These are phyloP conservation scores for Prototheca cutis DNA, from an alignment of 163 green algal genomes.

Conservation along the genomic window DNA sequence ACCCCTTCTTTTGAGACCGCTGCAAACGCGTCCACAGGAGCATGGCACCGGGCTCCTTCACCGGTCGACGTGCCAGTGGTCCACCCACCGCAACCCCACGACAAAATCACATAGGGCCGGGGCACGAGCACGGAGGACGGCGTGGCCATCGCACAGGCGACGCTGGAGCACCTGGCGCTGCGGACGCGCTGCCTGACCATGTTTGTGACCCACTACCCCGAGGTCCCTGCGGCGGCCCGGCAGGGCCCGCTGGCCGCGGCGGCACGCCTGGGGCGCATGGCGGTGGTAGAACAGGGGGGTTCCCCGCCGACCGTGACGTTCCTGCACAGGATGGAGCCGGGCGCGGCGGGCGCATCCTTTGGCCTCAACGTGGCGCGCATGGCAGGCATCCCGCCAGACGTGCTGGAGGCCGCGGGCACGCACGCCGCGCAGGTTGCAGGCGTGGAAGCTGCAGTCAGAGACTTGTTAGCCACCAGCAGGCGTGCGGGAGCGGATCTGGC, in stretches of 20 bases:
- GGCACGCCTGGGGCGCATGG: conserved; percentile 1
- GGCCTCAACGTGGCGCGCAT: conserved; percentile 81
- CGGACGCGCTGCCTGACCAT: conserved; percentile 35
- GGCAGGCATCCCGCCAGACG: conserved; percentile 32
- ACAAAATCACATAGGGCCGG: too few species aligned
- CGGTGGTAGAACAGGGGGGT: not conserved
- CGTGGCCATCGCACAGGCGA: conserved; percentile 65
- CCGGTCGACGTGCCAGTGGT: too few species aligned
- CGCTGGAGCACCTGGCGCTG: conserved; percentile 54
- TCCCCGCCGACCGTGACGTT: conserved; percentile 59
- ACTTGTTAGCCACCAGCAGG: not conserved
- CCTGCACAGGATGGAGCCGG: conserved; percentile 69
- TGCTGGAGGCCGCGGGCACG: conserved; percentile 26
- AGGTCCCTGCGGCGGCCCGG: conserved; percentile 9
- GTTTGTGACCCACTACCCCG: conserved; percentile 39
- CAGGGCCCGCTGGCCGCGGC: not conserved
- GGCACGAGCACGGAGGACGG: conserved; percentile 86
- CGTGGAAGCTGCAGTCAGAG: not conserved
- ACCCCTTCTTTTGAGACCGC: too few species aligned
- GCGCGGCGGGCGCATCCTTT: conserved; percentile 68
- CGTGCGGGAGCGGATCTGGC: not conserved
- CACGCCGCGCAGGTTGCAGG: conserved; percentile 10
- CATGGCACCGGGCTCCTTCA: too few species aligned
- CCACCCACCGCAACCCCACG: too few species aligned
- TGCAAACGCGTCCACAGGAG: too few species aligned